phyloP scores from a whole-genome alignment of 257 asterid species.

The Solanum virginianum region DNA sequence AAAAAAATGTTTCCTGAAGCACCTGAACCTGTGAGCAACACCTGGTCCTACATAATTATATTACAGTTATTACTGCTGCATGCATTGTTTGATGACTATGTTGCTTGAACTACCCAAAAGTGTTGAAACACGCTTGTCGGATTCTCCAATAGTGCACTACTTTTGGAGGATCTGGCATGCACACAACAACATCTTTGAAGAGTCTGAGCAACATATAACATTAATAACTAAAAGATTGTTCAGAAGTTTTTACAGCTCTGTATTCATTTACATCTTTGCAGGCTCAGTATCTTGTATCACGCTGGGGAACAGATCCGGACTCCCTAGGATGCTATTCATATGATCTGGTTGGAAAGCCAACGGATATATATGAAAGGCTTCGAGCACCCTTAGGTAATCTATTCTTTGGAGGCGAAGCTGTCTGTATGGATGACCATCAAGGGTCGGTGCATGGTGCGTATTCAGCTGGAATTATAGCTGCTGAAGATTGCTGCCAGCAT shows the following conservation, averaged over 20 bases:
- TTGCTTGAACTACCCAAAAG: not conserved
- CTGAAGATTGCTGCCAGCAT: constrained; percentile 62
- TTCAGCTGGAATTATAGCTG: constrained; percentile 88
- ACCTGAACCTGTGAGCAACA: constrained; percentile 65
- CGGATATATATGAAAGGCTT: constrained; percentile 70
- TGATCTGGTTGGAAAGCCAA: constrained; percentile 81
- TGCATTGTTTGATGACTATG: not conserved
- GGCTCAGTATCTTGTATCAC: constrained; percentile 76
- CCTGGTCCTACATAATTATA: not conserved
- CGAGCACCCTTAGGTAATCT: constrained; percentile 79
- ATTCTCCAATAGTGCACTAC: not conserved
- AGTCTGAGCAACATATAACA: not conserved
- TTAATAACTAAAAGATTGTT: not conserved
- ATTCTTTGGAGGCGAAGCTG: constrained; percentile 97
- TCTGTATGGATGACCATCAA: constrained; percentile 65
- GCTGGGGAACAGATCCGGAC: constrained; percentile 85
- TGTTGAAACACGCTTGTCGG: not conserved
- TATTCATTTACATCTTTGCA: constrained; percentile 1
- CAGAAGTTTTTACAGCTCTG: not conserved
- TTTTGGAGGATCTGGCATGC: too few relatives aligned
- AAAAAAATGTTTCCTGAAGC: constrained; percentile 84
- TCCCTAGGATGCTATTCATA: constrained; percentile 84
- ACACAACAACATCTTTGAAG: not conserved
- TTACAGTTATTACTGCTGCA: not conserved
- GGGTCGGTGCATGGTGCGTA: constrained; percentile 98